phyloP scores from a whole-genome alignment of 441 rosid species.

The Macaranga tanarius region DNA sequence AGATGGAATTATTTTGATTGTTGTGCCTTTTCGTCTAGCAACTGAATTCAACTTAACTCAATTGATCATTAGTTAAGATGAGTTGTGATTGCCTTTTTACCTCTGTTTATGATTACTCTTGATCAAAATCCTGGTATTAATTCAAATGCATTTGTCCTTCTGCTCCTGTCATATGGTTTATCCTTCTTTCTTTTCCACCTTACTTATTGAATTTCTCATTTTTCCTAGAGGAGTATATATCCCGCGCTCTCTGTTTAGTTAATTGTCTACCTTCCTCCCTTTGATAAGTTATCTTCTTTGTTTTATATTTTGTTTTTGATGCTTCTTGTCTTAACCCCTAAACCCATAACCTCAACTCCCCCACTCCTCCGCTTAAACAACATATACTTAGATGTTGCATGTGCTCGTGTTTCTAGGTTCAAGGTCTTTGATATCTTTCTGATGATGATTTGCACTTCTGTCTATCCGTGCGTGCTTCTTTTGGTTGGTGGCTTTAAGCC shows the following conservation, averaged over 20 bases:
- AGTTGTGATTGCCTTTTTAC: neutral
- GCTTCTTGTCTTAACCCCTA: too few relatives aligned
- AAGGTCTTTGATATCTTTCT: neutral
- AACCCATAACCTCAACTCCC: too few relatives aligned
- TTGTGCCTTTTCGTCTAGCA: neutral
- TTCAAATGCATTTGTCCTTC: neutral
- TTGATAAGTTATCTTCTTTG: too few relatives aligned
- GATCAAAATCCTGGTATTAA: neutral
- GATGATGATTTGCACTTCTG: neutral
- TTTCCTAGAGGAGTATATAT: neutral
- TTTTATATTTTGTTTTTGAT: too few relatives aligned
- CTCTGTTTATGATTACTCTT: neutral
- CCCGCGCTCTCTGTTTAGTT: neutral
- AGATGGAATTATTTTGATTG: neutral
- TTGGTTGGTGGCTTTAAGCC: neutral
- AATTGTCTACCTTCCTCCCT: too few relatives aligned
- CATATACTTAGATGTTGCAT: neutral
- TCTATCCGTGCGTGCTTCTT: neutral
- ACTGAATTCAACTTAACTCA: neutral
- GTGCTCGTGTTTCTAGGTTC: neutral
- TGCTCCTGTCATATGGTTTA: neutral
- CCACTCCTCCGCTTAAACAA: too few relatives aligned
- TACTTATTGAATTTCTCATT: neutral
- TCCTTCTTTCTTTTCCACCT: neutral
- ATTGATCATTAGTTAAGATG: neutral